Base-by-base conservation (phyloP, 2,329 filamentous ascomycete genomes). In the Hirsutella minnesotensis region DNA sequence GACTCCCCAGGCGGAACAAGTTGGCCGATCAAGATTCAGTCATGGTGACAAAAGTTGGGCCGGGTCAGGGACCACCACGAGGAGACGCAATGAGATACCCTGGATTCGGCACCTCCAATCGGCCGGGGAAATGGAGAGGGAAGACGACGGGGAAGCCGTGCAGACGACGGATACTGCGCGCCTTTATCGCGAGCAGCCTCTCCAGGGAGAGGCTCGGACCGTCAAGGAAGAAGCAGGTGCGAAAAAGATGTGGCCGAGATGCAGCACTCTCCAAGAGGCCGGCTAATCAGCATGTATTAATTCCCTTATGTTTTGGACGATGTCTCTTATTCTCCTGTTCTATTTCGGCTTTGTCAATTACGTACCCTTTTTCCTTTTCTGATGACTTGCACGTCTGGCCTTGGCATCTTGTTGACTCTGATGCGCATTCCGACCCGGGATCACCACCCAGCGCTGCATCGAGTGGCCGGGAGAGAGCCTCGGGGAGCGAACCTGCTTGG, bases 241-340 rank as follows among this genome's bases (percentile, higher is more conserved):
- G 16, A 22, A 29, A 29, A 18, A 30, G 22, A 37, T 15, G 18
- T 37, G 33, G 40, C 53, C 51, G 50, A 44, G 48, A 15, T 30
- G 21, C n/a, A 34, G 50, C 50, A 48, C 48, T 42, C 43, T 43
- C 45, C 46, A 50, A 46, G 44, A 48, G 33, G 16, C 33, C 51
- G 50, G 51, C 54, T 59, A 62, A 56, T 63, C 66, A 63, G 61
- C 61, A 67, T 70, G 66, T 70, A 70, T 67, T 70, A 69, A 62
- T 63, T 60, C 61, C 64, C 56, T 58, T 59, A 59, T 59, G 56
- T 54, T 59, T 57, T 55, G 59, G 53, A 47, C 47, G 38, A 51
- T 47, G 52, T 51, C 48, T 50, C 49, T n/a, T 20, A 27, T 51
- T 50, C 48, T 46, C 47, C 51, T 38, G 49, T 49, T 12, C 31